phyloP scores from a whole-genome alignment of 768 basidiomycete species.

The Termitomyces sp. region DNA sequence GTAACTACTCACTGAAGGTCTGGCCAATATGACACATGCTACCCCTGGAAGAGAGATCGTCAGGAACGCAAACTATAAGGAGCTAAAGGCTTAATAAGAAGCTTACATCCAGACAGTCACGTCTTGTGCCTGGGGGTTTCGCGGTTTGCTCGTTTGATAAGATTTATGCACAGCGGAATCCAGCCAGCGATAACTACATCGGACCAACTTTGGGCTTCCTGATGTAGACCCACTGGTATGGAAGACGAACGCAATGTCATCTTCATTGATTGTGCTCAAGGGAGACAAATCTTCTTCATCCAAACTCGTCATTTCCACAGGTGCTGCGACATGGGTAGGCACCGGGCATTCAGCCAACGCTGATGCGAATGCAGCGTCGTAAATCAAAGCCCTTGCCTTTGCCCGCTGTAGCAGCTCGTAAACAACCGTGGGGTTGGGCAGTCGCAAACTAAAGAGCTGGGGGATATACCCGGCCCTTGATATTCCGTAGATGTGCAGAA shows the following conservation, averaged over 20 bases:
- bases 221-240: constrained; percentile 83
- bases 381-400: constrained; percentile 59
- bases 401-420: constrained; percentile 66
- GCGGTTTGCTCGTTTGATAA: constrained; percentile 36
- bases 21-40: constrained; percentile 84
- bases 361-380: constrained; percentile 53
- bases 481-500: constrained; percentile 70
- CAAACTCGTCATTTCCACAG: constrained; percentile 34
- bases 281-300: constrained; percentile 33
- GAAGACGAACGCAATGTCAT: constrained; percentile 64
- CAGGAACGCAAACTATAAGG: background rate
- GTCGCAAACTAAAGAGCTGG: constrained; percentile 73
- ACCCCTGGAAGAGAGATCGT: constrained; percentile 45
- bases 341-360: constrained; percentile 44
- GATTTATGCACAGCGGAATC: constrained; percentile 61
- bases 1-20: constrained; percentile 59
- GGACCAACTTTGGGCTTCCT: constrained; percentile 79
- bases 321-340: constrained; percentile 42
- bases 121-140: constrained; percentile 55
- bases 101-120: constrained; percentile 70
- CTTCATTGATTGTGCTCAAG: constrained; percentile 27
- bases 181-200: constrained; percentile 66
- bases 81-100: constrained; percentile 2
- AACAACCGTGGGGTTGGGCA: constrained; percentile 69
- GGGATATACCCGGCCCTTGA: constrained; percentile 76